Conservation (phyloP, 306 rosid species). For the Cucurbita argyrosperma region DNA sequence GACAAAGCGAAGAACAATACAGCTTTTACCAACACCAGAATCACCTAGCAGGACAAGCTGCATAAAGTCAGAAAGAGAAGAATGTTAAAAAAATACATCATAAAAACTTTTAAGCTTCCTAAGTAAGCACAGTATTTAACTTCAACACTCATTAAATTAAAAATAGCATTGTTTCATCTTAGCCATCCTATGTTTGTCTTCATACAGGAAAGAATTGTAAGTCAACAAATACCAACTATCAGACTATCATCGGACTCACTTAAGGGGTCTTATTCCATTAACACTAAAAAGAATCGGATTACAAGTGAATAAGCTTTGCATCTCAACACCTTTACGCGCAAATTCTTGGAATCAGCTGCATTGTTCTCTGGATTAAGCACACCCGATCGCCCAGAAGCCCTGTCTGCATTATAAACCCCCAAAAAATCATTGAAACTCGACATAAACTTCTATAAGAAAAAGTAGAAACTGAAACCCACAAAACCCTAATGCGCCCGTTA, state of each 20-base stretch:
- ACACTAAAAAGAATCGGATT: neutral
- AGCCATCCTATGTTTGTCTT: neutral
- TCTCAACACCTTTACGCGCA: conserved; percentile 65
- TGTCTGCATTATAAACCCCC: conserved; percentile 36
- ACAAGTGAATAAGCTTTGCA: neutral
- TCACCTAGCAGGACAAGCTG: conserved; percentile 96
- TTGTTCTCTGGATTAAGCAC: conserved; percentile 44
- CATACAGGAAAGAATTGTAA: neutral
- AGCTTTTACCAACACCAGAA: conserved; percentile 99
- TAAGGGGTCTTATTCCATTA: neutral
- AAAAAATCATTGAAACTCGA: conserved; percentile 15
- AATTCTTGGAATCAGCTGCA: conserved; percentile 77
- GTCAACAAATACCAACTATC: neutral
- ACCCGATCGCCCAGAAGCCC: conserved; percentile 43
- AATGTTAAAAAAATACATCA: conserved; percentile 1
- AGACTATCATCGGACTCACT: neutral
- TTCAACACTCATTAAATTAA: neutral
- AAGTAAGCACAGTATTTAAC: neutral
- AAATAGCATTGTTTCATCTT: neutral
- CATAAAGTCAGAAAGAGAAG: conserved; percentile 13
- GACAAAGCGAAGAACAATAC: conserved; percentile 95
- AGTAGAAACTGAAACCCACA: neutral
- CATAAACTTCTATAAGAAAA: neutral
- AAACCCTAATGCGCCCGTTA: neutral
- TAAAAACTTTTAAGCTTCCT: neutral